phyloP scores from a whole-genome alignment of 495 filamentous ascomycete genomes.

The Elaphomyces granulatus region DNA sequence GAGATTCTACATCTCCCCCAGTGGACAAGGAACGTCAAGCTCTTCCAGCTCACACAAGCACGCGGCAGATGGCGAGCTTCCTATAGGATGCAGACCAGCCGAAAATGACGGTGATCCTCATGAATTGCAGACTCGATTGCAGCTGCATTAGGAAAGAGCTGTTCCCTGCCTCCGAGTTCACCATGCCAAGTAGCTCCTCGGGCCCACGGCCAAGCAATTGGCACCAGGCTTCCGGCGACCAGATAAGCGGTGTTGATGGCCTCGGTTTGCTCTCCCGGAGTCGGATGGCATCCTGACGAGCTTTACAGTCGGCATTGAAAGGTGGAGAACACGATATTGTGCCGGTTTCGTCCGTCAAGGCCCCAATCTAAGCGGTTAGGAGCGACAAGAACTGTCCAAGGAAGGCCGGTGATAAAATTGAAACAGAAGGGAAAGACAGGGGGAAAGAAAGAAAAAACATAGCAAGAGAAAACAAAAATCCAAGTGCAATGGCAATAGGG shows the following conservation, averaged over 20 bases:
- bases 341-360: conserved; percentile 14
- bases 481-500: too few species aligned
- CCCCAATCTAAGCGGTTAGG: conserved; percentile 8
- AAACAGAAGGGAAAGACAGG: too few species aligned
- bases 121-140: conserved; percentile 13
- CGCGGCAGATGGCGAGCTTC: conserved; percentile 9
- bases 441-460: too few species aligned
- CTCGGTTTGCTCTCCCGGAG: not conserved
- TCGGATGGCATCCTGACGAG: not conserved
- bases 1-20: not conserved
- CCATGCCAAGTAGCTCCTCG: conserved; percentile 7
- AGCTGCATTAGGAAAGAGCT: conserved; percentile 7
- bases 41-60: not conserved
- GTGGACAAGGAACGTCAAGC: not conserved
- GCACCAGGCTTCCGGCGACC: conserved; percentile 14
- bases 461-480: too few species aligned
- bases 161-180: not conserved
- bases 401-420: too few species aligned
- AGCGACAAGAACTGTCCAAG: too few species aligned
- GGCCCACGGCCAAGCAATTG: conserved; percentile 15
- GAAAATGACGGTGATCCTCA: conserved; percentile 13
- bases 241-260: conserved; percentile 11
- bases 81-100: conserved; percentile 10
- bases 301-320: not conserved
- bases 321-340: not conserved